Evolutionary conservation across 1,139 yeast species (phyloP).

Genomic region (Zygoascus hellenicus): DNA sequence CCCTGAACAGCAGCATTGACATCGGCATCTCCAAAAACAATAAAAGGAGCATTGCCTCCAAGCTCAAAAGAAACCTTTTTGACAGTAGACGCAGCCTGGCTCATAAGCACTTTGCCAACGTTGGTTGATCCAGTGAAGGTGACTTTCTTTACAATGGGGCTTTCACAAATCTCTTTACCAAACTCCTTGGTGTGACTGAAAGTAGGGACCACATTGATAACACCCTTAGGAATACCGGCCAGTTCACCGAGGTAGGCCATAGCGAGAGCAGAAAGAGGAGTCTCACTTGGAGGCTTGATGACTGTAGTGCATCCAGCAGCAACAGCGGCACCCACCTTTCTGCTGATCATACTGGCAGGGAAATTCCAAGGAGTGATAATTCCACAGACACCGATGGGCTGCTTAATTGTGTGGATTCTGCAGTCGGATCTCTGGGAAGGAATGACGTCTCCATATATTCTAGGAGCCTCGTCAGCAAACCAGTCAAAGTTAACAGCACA

Average conservation of each 20-base stretch:
- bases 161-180: conserved; percentile 68
- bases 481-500: conserved; percentile 81
- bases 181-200: conserved; percentile 45
- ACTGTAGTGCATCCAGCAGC: conserved; percentile 94
- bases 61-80: conserved; percentile 82
- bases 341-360: conserved; percentile 89
- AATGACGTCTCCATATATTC: conserved; percentile 66
- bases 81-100: conserved; percentile 67
- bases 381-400: conserved; percentile 89
- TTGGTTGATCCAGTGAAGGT: conserved; percentile 89
- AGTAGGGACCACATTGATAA: conserved; percentile 62
- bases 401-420: conserved; percentile 61
- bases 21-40: conserved; percentile 80
- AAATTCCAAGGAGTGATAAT: conserved; percentile 95
- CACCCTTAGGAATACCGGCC: conserved; percentile 89
- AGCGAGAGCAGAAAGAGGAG: conserved; percentile 84
- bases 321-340: conserved; percentile 85
- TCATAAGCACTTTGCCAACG: conserved; percentile 76
- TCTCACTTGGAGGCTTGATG: conserved; percentile 83
- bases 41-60: conserved; percentile 93
- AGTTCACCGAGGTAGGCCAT: conserved; percentile 62
- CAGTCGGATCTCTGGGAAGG: conserved; percentile 53
- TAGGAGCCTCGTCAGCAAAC: conserved; percentile 83
- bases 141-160: conserved; percentile 61
- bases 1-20: conserved; percentile 72